Conservation (phyloP, 768 basidiomycete species). For the Amanita exitialis region DNA sequence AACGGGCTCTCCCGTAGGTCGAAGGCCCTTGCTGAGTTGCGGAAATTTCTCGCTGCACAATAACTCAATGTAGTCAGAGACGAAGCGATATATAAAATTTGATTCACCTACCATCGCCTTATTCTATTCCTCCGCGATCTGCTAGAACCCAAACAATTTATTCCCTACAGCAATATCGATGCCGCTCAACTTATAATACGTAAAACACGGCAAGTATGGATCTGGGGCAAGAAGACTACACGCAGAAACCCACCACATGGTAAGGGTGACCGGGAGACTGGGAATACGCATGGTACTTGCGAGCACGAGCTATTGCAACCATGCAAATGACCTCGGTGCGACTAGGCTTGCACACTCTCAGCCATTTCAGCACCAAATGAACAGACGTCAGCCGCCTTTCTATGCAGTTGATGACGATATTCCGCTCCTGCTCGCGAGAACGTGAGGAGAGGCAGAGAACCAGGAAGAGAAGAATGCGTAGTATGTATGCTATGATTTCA, state of each 20-base stretch:
- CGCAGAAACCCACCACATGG: constrained; percentile 27
- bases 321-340: background rate
- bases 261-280: constrained; percentile 80
- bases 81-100: no score
- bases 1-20: constrained; percentile 67
- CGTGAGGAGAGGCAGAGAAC: no score
- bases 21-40: constrained; percentile 61
- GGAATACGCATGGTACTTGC: constrained; percentile 56
- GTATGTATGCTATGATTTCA: no score
- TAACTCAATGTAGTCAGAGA: background rate
- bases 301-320: background rate
- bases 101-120: no score
- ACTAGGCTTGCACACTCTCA: constrained; percentile 50
- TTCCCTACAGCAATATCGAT: no score
- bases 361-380: constrained; percentile 38
- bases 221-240: no score
- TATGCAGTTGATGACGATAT: constrained; percentile 65
- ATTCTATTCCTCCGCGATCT: no score
- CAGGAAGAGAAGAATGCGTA: no score
- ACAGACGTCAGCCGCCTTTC: constrained; percentile 49
- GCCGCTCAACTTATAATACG: no score
- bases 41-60: constrained; percentile 34
- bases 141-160: no score
- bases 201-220: no score
- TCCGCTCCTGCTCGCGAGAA: constrained; percentile 62